Conservation (phyloP, 2,329 filamentous ascomycete species). For the Neonectria faginata region DNA sequence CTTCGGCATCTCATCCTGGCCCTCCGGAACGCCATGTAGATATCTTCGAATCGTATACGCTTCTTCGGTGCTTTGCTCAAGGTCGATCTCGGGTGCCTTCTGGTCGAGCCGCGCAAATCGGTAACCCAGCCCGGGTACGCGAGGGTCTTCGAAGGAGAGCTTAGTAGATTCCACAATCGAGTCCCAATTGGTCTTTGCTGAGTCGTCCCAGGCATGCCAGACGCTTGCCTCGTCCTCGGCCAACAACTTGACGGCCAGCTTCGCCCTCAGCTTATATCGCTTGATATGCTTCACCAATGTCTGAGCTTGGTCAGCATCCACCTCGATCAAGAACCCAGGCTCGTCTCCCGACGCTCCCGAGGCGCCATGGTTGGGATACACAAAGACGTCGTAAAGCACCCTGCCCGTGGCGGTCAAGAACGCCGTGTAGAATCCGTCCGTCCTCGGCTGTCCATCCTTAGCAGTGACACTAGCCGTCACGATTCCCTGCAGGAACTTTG, state of each 20-base stretch:
- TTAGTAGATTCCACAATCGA: conserved; percentile 35
- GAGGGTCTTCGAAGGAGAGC: conserved; percentile 61
- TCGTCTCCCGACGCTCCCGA: conserved; percentile 42
- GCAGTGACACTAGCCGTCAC: conserved; percentile 72
- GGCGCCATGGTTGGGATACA: conserved; percentile 73
- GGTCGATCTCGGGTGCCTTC: conserved; percentile 53
- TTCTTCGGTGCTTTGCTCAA: conserved; percentile 62
- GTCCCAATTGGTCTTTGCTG: conserved; percentile 40
- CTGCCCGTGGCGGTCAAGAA: conserved; percentile 90
- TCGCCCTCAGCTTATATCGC: conserved; percentile 86
- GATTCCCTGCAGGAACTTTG: conserved; percentile 88
- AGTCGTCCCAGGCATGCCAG: conserved; percentile 80
- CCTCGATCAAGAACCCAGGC: conserved; percentile 77
- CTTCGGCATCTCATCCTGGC: conserved; percentile 79
- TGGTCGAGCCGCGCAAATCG: conserved; percentile 56
- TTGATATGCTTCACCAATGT: conserved; percentile 78
- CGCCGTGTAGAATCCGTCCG: conserved; percentile 77
- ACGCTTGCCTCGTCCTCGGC: conserved; percentile 73
- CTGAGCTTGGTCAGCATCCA: conserved; percentile 75
- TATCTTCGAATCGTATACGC: conserved; percentile 83
- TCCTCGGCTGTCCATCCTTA: conserved; percentile 50
- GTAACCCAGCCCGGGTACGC: conserved; percentile 68
- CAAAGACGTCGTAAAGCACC: conserved; percentile 88
- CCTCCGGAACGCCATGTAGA: conserved; percentile 84
- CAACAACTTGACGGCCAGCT: conserved; percentile 76